A percentile compares a stretch with the other conserved stretches of the same genome.
phyloP scores from a whole-genome alignment of 306 rosid species.

The Castanospermum australe region DNA sequence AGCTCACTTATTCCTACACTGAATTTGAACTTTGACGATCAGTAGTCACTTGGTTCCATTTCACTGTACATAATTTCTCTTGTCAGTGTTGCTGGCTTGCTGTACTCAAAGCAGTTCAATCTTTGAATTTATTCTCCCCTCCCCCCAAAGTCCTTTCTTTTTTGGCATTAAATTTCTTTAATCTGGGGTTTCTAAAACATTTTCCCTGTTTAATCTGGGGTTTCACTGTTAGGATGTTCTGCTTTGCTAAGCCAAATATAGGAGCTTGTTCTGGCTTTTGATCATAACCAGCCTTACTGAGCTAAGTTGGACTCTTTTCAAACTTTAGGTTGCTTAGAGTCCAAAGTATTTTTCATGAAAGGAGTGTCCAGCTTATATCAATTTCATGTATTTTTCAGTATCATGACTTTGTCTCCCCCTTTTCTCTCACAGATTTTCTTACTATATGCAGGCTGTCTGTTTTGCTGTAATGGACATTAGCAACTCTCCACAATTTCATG shows the following conservation, averaged over 20 bases:
- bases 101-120: neutral
- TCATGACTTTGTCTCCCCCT: neutral
- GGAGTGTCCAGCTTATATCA: constrained; percentile 14
- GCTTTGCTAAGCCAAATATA: neutral
- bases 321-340: constrained; percentile 20
- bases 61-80: neutral
- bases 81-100: neutral
- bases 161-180: neutral
- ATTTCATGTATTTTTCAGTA: constrained; percentile 6
- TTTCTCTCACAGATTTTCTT: constrained; percentile 17
- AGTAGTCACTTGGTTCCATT: neutral
- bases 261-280: constrained; percentile 18
- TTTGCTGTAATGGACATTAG: constrained; percentile 60
- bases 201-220: too few species aligned
- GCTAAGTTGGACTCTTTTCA: constrained; percentile 13
- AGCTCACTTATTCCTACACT: neutral
- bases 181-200: neutral
- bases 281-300: neutral
- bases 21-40: neutral
- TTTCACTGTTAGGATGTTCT: constrained; percentile 22
- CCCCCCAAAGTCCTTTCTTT: neutral
- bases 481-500: constrained; percentile 45
- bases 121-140: neutral
- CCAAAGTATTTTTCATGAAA: neutral
- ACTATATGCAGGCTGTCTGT: constrained; percentile 65